Evolutionary conservation across 306 rosid genomes (phyloP).

Genomic region (Urtica urens): DNA sequence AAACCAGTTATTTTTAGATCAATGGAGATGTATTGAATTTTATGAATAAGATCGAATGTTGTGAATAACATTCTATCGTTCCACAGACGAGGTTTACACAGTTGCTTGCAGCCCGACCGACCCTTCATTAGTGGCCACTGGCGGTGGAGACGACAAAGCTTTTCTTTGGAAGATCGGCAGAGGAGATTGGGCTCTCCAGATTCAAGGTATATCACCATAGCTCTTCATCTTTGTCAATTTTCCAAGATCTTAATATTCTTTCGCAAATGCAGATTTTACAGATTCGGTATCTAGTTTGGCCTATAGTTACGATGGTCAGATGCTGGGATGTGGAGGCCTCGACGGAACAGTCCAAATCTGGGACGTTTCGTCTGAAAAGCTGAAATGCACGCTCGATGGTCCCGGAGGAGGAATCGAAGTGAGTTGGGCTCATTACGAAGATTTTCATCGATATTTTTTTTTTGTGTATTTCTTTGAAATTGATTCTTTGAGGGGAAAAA

Average conservation of each 20-base stretch:
- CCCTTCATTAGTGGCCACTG: conserved; percentile 63
- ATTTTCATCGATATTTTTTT: neutral
- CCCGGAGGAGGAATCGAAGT: conserved; percentile 78
- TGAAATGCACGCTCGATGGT: conserved; percentile 52
- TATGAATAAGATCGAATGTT: too few species aligned
- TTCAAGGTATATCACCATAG: conserved; percentile 31
- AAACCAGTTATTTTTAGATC: too few species aligned
- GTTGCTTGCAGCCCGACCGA: conserved; percentile 79
- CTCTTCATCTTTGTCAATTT: neutral
- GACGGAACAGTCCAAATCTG: conserved; percentile 67
- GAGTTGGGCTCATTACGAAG: neutral
- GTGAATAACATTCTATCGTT: too few species aligned
- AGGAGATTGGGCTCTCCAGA: conserved; percentile 82
- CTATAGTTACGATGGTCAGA: conserved; percentile 66
- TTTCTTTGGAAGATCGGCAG: conserved; percentile 77
- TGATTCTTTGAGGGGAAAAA: conserved; percentile 12
- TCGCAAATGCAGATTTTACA: conserved; percentile 47
- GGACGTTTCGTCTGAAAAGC: conserved; percentile 49
- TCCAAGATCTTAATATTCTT: neutral
- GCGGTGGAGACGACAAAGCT: conserved; percentile 80
- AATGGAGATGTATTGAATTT: too few species aligned
- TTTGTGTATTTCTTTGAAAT: neutral
- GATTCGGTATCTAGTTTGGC: conserved; percentile 69
- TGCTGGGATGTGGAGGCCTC: conserved; percentile 72
- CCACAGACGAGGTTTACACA: conserved; percentile 61